phyloP scores from a whole-genome alignment of 176 grass and related monocot species.

The Aegilops longissima region DNA sequence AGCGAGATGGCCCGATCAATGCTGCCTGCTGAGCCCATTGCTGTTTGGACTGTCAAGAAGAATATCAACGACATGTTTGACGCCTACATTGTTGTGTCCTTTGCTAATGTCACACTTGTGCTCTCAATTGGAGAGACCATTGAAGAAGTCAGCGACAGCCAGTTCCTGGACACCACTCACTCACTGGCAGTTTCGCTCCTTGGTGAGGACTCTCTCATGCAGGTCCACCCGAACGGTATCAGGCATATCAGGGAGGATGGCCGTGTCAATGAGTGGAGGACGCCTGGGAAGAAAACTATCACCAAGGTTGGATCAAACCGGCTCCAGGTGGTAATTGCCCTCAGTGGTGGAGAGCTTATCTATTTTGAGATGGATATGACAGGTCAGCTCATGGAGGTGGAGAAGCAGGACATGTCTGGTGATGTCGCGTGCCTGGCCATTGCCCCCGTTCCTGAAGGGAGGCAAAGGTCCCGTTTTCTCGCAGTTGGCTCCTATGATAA shows the following conservation, averaged over 20 bases:
- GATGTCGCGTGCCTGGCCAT: conserved; percentile 95
- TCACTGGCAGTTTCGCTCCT: conserved; percentile 87
- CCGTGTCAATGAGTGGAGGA: conserved; percentile 97
- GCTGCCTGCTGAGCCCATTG: conserved; percentile 83
- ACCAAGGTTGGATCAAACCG: conserved; percentile 90
- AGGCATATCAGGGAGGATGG: conserved; percentile 98
- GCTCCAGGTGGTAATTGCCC: conserved; percentile 94
- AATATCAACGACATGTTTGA: conserved; percentile 93
- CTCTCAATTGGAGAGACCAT: conserved; percentile 98
- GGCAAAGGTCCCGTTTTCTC: conserved; percentile 88
- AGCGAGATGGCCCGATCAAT: conserved; percentile 95
- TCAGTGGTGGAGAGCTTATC: conserved; percentile 94
- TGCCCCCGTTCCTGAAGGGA: conserved; percentile 89
- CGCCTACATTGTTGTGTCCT: conserved; percentile 96
- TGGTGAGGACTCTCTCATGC: conserved; percentile 97
- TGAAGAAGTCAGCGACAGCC: conserved; percentile 95
- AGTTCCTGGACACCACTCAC: conserved; percentile 90
- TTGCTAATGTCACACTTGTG: conserved; percentile 86
- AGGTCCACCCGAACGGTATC: conserved; percentile 93
- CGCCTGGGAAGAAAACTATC: conserved; percentile 97
- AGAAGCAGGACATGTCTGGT: conserved; percentile 98
- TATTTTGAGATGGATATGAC: conserved; percentile 99
- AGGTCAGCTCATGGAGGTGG: conserved; percentile 95
- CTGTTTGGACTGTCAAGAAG: conserved; percentile 99
- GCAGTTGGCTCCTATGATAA: conserved; percentile 97